Conservation (phyloP, 495 filamentous ascomycete genomes). For the Lepraria neglecta region DNA sequence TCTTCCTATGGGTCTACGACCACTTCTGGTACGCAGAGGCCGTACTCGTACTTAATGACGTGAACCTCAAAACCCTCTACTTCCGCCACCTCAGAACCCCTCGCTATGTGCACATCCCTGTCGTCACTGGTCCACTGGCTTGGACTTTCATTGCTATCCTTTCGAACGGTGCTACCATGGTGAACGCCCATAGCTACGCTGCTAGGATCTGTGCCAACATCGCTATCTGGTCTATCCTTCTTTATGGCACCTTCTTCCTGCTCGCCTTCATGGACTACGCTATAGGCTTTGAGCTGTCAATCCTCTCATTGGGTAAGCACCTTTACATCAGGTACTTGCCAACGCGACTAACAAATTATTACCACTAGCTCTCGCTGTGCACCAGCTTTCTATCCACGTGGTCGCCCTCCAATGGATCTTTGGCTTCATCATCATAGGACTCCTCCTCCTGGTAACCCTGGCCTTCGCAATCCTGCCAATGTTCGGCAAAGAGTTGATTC, state of each 20-base stretch:
- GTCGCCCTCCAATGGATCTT: conserved; percentile 88
- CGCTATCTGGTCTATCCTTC: conserved; percentile 74
- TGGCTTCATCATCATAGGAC: conserved; percentile 71
- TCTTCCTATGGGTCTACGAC: conserved; percentile 72
- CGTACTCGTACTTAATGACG: conserved; percentile 69
- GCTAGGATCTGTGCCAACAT: conserved; percentile 76
- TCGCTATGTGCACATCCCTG: conserved; percentile 64
- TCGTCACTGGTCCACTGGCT: conserved; percentile 69
- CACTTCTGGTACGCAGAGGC: conserved; percentile 68
- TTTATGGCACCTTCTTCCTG: conserved; percentile 67
- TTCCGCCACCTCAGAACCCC: conserved; percentile 66
- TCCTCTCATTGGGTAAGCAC: conserved; percentile 55
- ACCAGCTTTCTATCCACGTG: conserved; percentile 62
- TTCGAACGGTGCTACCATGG: conserved; percentile 79
- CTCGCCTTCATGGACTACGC: conserved; percentile 69
- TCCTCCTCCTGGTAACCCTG: conserved; percentile 60
- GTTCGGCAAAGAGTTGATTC: conserved; percentile 45
- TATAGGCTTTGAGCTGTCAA: conserved; percentile 68
- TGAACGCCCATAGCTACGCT: conserved; percentile 51
- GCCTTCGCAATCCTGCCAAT: conserved; percentile 58
- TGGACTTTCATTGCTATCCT: conserved; percentile 79
- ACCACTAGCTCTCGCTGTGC: conserved; percentile 58
- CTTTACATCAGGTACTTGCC: neutral
- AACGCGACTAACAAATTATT: neutral
- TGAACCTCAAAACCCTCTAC: conserved; percentile 70